A percentile compares a stretch with the other conserved stretches of the same genome.
These are phyloP conservation scores for Xerocomellus chrysenteron DNA, from an alignment of 768 basidiomycete genomes.

Conservation along the genomic window DNA sequence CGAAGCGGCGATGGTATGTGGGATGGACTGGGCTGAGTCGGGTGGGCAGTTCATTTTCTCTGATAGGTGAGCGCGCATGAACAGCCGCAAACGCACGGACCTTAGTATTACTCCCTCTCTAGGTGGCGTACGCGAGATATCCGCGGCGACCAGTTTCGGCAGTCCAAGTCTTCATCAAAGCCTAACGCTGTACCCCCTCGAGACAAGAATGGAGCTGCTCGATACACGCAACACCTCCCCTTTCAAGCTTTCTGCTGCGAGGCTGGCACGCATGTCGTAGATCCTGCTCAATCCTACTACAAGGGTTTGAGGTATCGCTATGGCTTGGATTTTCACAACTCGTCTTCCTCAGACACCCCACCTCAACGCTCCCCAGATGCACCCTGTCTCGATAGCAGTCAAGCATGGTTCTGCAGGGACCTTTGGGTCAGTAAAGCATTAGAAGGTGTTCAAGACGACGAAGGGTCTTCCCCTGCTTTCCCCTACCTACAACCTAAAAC, in stretches of 20 bases:
- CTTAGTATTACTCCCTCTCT: neutral
- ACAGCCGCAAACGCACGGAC: too few relatives aligned
- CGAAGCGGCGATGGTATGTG: constrained; percentile 96
- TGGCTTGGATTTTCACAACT: constrained; percentile 78
- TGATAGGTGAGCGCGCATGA: constrained; percentile 63
- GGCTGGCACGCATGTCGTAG: constrained; percentile 94
- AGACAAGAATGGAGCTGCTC: constrained; percentile 73
- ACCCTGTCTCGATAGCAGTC: constrained; percentile 90
- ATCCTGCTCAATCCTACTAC: constrained; percentile 96
- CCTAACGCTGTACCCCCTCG: constrained; percentile 91
- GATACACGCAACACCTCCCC: constrained; percentile 89
- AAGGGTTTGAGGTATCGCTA: constrained; percentile 83
- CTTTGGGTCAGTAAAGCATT: constrained; percentile 89
- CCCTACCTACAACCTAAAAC: constrained; percentile 9
- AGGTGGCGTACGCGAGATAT: constrained; percentile 99
- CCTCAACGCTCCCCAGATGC: constrained; percentile 70
- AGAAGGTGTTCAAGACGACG: constrained; percentile 65
- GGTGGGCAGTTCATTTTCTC: constrained; percentile 98
- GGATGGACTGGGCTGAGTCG: constrained; percentile 99
- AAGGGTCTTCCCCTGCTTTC: constrained; percentile 21
- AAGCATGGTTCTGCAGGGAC: constrained; percentile 98
- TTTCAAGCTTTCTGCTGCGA: constrained; percentile 99
- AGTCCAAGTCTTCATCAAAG: constrained; percentile 91
- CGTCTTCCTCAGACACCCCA: constrained; percentile 57
- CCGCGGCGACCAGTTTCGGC: constrained; percentile 96